phyloP scores from a whole-genome alignment of 192 early-diverging fungal species.

The Podila horticola region DNA sequence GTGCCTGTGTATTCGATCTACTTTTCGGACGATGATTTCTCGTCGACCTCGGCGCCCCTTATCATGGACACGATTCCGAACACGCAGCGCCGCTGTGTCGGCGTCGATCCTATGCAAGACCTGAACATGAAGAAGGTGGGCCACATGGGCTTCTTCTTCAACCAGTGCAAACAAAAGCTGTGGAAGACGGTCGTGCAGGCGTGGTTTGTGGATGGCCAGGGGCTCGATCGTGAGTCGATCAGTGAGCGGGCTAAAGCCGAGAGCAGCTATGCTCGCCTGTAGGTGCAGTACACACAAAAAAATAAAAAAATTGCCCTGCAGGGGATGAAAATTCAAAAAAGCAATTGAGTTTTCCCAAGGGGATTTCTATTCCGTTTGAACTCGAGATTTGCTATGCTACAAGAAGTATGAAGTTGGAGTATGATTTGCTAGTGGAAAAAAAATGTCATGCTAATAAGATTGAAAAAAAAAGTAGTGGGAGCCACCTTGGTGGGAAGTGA shows the following conservation, averaged over 20 bases:
- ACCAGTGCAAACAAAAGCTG: conserved; percentile 39
- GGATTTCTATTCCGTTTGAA: too few species aligned
- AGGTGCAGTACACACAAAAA: background rate
- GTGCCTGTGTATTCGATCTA: conserved; percentile 47
- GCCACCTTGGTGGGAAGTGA: too few species aligned
- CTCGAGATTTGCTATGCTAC: too few species aligned
- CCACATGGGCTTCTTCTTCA: conserved; percentile 52
- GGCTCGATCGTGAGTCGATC: conserved; percentile 29
- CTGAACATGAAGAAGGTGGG: conserved; percentile 53
- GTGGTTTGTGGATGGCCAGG: conserved; percentile 43
- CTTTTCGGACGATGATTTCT: conserved; percentile 46
- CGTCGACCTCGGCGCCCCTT: conserved; percentile 20
- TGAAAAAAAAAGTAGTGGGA: too few species aligned
- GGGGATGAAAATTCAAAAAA: too few species aligned
- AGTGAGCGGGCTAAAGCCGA: conserved; percentile 12
- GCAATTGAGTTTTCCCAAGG: too few species aligned
- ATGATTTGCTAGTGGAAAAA: too few species aligned
- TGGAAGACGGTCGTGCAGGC: conserved; percentile 35
- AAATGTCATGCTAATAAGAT: too few species aligned
- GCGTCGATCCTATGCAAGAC: conserved; percentile 28
- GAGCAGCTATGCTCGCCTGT: conserved; percentile 40
- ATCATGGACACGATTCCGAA: conserved; percentile 40
- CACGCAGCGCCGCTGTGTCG: conserved; percentile 28
- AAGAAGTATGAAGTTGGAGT: too few species aligned
- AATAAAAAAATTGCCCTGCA: too few species aligned